Evolutionary conservation across 2,329 filamentous ascomycete genomes (phyloP), one percentile per base, ranked within the genome.

Genomic region (Rhytidhysteron rufulum): DNA sequence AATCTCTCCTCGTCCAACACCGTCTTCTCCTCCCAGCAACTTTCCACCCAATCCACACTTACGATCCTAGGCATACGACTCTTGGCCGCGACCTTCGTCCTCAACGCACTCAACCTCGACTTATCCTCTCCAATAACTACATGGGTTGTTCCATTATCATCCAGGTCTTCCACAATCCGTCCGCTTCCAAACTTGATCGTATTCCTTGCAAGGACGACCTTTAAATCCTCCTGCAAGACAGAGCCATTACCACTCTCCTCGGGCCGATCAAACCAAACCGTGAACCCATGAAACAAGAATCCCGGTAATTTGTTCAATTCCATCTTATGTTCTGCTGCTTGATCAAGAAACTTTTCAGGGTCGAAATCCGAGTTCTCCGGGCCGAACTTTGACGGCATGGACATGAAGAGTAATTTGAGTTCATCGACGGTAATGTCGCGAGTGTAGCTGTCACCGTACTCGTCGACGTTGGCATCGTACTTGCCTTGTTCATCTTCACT

Each of bases 371-470:
- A 18, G 3, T 35, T 24, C 10, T 50, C 43, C n/a, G n/a, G n/a
- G n/a, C n/a, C n/a, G n/a, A 36, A 44, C n/a, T 55, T 49, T 19
- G 41, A 47, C 10, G 47, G 54, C 65, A 75, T 72, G n/a, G 57
- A 53, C 1, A 67, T 54, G 11, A 55, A 40, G 5, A 64, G 52
- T 4, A 58, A 37, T 48, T 63, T 70, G 34, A 95, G 72, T 53
- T 91, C 86, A 2, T 80, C 74, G 0, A 77, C 54, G 1, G 71
- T 74, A 7, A 85, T 69, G 52, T 95, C 82, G 4, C 90, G 74
- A 1, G 82, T 77, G 63, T 87, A 97, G 56, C 88, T 90, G 60
- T 98, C 93, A 0, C 85, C 86, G 52, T 80, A 93, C 39, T 74
- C 69, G 60, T 98, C 93, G 2, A 85, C 74, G 48, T 85, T 86